Evolutionary conservation across 1,139 yeast genomes (phyloP).

Genomic region (Sugiyamaella castrensis): DNA sequence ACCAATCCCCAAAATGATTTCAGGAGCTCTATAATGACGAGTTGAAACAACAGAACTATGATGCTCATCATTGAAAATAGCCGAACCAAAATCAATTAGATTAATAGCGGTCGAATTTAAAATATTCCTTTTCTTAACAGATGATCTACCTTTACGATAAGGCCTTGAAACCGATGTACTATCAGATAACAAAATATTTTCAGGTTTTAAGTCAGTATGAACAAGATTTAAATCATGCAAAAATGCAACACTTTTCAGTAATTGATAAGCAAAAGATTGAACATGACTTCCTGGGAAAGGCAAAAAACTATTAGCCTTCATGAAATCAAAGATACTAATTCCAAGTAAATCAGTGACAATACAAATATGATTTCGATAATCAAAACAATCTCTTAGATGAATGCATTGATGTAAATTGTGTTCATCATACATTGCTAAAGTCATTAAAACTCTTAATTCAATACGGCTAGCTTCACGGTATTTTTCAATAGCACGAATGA

Average conservation of each 20-base stretch:
- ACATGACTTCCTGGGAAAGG: slow-evolving; percentile 81
- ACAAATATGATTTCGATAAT: slow-evolving; percentile 90
- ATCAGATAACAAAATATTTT: slow-evolving; percentile 69
- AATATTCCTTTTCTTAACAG: slow-evolving; percentile 41
- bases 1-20: slow-evolving; percentile 86
- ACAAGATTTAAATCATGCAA: slow-evolving; percentile 85
- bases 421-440: slow-evolving; percentile 67
- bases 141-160: slow-evolving; percentile 28
- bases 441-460: slow-evolving; percentile 68
- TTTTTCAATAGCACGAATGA: slow-evolving; percentile 55
- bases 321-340: slow-evolving; percentile 83
- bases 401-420: slow-evolving; percentile 57
- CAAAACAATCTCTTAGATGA: slow-evolving; percentile 85
- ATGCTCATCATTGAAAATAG: slow-evolving; percentile 89
- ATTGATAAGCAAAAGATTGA: slow-evolving; percentile 83
- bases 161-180: slow-evolving; percentile 18
- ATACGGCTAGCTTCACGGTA: slow-evolving; percentile 46
- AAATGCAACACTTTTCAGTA: slow-evolving; percentile 81
- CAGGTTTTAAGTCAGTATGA: slow-evolving; percentile 95
- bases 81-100: slow-evolving; percentile 94
- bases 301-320: slow-evolving; percentile 63
- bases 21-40: slow-evolving; percentile 96
- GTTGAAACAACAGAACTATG: slow-evolving; percentile 88
- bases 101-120: slow-evolving; percentile 77
- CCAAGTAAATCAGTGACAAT: slow-evolving; percentile 86